These are phyloP conservation scores for Priceomyces haplophilus DNA, from an alignment of 805 yeast species.

Conservation along the genomic window DNA sequence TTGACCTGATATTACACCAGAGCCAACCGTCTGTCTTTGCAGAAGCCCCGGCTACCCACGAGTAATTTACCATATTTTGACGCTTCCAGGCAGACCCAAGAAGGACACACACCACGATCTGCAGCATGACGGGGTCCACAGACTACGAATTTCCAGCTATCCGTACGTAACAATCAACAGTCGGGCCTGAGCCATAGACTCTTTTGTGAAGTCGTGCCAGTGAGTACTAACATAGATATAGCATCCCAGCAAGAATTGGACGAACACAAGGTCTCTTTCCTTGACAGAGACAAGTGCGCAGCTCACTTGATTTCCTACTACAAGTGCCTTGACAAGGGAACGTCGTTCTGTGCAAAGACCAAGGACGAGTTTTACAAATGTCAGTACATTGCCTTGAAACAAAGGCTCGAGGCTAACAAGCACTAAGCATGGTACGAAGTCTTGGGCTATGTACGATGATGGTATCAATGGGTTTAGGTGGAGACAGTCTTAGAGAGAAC, in stretches of 20 bases:
- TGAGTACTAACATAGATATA: conserved; percentile 9
- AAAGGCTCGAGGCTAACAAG: conserved; percentile 33
- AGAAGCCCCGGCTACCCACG: too few species aligned
- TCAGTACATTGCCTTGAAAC: conserved; percentile 40
- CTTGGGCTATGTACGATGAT: not conserved
- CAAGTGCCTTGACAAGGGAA: conserved; percentile 43
- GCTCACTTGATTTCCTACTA: conserved; percentile 41
- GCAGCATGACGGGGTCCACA: not conserved
- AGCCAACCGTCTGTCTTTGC: too few species aligned
- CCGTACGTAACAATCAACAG: conserved; percentile 15
- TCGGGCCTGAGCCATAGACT: too few species aligned
- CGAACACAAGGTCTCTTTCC: conserved; percentile 39
- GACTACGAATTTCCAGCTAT: conserved; percentile 18
- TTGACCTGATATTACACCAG: not conserved
- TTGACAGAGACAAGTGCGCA: conserved; percentile 45
- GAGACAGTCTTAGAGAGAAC: too few species aligned
- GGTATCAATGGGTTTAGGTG: not conserved
- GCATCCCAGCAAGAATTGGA: conserved; percentile 37
- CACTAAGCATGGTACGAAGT: not conserved
- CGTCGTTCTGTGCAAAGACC: conserved; percentile 36
- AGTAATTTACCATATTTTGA: too few species aligned
- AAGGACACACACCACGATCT: too few species aligned
- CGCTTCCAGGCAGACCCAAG: too few species aligned
- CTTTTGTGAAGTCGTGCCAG: too few species aligned
- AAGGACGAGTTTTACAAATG: conserved; percentile 45